Conservation (phyloP, 2,329 filamentous ascomycete species). For the Pseudocercospora cruenta region DNA sequence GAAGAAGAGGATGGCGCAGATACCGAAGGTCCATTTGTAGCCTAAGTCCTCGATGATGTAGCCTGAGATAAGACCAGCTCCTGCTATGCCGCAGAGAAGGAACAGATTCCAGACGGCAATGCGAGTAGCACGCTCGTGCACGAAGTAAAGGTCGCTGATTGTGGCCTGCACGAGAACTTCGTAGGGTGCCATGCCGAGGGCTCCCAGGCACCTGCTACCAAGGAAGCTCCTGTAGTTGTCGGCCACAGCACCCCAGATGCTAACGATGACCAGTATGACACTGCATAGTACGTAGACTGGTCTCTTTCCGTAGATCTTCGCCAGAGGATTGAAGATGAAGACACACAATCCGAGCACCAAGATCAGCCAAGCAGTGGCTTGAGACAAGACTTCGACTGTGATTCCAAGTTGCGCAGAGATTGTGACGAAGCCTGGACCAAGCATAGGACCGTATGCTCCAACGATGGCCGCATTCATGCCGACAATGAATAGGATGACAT, state of each 20-base stretch:
- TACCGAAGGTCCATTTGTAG: conserved; percentile 47
- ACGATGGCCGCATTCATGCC: conserved; percentile 53
- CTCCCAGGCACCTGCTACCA: conserved; percentile 51
- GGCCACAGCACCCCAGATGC: conserved; percentile 52
- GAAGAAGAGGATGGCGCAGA: conserved; percentile 45
- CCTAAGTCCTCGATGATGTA: conserved; percentile 48
- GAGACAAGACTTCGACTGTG: conserved; percentile 48
- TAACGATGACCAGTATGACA: conserved; percentile 51
- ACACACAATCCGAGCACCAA: conserved; percentile 53
- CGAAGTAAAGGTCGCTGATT: conserved; percentile 48
- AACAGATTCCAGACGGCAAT: conserved; percentile 47
- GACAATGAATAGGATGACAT: conserved; percentile 51
- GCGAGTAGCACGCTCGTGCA: conserved; percentile 46
- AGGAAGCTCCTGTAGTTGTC: conserved; percentile 52
- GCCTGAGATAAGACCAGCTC: conserved; percentile 44
- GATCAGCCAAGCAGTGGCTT: conserved; percentile 55
- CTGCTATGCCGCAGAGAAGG: conserved; percentile 45
- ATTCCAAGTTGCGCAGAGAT: conserved; percentile 51
- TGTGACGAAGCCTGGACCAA: conserved; percentile 54
- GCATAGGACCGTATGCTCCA: conserved; percentile 57
- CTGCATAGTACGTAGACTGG: conserved; percentile 55
- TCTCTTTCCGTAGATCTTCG: conserved; percentile 55
- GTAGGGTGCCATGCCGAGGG: conserved; percentile 56
- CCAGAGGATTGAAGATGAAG: conserved; percentile 55
- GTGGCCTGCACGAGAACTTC: conserved; percentile 58